phyloP scores from a whole-genome alignment of 768 basidiomycete genomes.

The Leccinum aurantiacum region DNA sequence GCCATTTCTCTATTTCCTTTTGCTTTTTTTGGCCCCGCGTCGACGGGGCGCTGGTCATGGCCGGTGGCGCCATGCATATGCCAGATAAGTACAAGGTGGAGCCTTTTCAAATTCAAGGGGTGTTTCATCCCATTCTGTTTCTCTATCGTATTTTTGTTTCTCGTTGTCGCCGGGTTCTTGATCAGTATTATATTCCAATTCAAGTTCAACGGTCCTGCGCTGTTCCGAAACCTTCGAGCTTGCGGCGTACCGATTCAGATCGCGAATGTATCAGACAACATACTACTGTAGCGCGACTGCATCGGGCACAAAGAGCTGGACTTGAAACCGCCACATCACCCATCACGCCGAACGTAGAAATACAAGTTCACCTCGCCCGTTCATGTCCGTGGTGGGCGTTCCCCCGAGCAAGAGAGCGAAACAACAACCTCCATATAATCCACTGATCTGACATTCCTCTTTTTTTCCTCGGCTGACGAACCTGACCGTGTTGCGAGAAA shows the following conservation, averaged over 20 bases:
- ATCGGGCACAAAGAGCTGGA: neutral
- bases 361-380: neutral
- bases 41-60: neutral
- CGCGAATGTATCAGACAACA: neutral
- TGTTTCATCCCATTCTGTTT: neutral
- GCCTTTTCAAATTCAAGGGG: conserved; percentile 24
- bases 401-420: neutral
- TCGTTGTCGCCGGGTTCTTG: neutral
- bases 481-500: neutral
- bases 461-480: neutral
- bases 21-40: neutral
- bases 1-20: neutral
- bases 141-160: neutral
- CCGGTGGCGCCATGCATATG: neutral
- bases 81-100: conserved; percentile 19
- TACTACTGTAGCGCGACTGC: neutral
- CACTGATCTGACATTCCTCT: neutral
- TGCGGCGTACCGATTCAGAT: neutral
- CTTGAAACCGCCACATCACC: neutral
- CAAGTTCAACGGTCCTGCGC: neutral
- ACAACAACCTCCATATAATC: neutral
- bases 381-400: neutral
- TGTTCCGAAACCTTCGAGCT: neutral
- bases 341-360: neutral
- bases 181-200: neutral